Evolutionary conservation across 1,284 basidiomycete species (phyloP).

Genomic region (Golubevia sp.): DNA sequence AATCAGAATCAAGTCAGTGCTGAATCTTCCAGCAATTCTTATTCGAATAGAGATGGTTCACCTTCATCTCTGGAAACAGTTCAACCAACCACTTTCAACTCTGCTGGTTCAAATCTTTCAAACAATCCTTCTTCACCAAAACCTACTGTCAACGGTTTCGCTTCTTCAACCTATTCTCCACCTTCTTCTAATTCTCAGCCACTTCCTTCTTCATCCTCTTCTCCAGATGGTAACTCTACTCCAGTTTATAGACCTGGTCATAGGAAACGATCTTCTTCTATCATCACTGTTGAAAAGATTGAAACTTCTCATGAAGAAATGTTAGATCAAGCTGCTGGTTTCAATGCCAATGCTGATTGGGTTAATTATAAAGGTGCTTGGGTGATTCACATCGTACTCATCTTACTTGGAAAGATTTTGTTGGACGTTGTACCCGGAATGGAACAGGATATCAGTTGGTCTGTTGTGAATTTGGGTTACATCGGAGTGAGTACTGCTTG

Average conservation of each 20-base stretch:
- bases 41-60: too few species aligned
- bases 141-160: too few species aligned
- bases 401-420: constrained; percentile 85
- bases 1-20: too few species aligned
- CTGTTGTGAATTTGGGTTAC: constrained; percentile 88
- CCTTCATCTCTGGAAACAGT: too few species aligned
- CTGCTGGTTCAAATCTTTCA: too few species aligned
- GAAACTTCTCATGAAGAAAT: constrained; percentile 63
- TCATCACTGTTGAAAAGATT: constrained; percentile 63
- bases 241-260: not conserved
- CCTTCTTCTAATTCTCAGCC: too few species aligned
- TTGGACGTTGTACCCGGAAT: constrained; percentile 94
- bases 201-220: too few species aligned
- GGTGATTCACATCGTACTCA: constrained; percentile 94
- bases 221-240: too few species aligned
- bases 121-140: too few species aligned
- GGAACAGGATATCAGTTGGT: constrained; percentile 93
- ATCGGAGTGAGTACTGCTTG: constrained; percentile 72
- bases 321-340: constrained; percentile 62
- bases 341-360: constrained; percentile 94
- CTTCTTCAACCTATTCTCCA: too few species aligned
- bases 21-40: too few species aligned
- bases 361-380: constrained; percentile 99
- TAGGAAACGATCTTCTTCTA: constrained; percentile 28
- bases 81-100: too few species aligned